Conservation (phyloP, 352 stramenopile genomes). For the Pythium plurisporium region DNA sequence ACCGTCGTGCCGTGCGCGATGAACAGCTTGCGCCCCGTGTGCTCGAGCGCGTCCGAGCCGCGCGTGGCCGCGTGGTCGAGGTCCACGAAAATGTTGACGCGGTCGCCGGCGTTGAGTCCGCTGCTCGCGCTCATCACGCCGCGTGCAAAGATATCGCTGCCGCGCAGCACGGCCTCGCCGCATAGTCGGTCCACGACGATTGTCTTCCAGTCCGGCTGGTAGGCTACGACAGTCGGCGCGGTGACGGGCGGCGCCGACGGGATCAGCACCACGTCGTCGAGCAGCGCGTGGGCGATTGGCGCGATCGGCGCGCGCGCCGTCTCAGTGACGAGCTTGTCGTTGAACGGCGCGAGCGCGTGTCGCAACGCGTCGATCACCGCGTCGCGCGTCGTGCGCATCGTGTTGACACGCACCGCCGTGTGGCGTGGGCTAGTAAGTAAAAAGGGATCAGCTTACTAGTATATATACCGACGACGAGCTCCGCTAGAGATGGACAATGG, state of each 20-base stretch:
- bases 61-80: conserved; percentile 76
- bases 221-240: conserved; percentile 17
- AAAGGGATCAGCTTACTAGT: neutral
- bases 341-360: conserved; percentile 47
- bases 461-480: neutral
- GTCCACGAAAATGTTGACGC: conserved; percentile 85
- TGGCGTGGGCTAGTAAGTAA: conserved; percentile 48
- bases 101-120: conserved; percentile 69
- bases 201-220: conserved; percentile 33
- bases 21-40: conserved; percentile 76
- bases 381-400: conserved; percentile 46
- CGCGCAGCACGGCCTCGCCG: conserved; percentile 90
- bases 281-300: conserved; percentile 29
- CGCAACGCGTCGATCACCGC: conserved; percentile 47
- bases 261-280: conserved; percentile 68
- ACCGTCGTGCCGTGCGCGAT: conserved; percentile 64
- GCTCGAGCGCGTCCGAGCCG: conserved; percentile 58
- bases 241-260: conserved; percentile 43
- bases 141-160: conserved; percentile 91
- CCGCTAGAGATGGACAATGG: no score
- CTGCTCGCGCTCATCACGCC: conserved; percentile 89
- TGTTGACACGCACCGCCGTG: conserved; percentile 82
- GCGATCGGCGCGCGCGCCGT: conserved; percentile 17
- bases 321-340: conserved; percentile 46
- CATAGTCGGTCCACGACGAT: conserved; percentile 91